phyloP scores from a whole-genome alignment of 805 yeast species.

The Starmerella vaccinii region DNA sequence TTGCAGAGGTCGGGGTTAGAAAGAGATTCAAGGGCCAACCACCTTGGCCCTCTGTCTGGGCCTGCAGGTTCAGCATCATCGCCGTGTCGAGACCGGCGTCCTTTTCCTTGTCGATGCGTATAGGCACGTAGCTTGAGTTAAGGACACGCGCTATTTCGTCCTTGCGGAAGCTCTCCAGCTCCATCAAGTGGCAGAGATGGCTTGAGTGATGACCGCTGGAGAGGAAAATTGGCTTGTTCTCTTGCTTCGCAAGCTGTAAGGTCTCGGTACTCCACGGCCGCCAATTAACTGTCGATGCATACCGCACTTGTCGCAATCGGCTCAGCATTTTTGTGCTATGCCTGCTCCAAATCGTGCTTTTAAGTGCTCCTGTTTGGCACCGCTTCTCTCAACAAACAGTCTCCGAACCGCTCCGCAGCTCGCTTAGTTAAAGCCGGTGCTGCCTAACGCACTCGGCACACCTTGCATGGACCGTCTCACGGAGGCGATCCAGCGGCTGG shows the following conservation, averaged over 20 bases:
- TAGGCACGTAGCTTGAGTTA: constrained; percentile 30
- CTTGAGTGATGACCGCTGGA: constrained; percentile 34
- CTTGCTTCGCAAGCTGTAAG: constrained; percentile 27
- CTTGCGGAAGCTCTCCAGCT: constrained; percentile 29
- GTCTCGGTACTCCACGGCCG: constrained; percentile 31
- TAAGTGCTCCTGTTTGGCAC: no score
- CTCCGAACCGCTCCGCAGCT: not conserved
- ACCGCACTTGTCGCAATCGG: not conserved
- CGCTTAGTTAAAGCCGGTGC: not conserved
- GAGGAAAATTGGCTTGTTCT: constrained; percentile 31
- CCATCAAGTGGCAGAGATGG: constrained; percentile 36
- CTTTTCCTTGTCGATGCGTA: constrained; percentile 33
- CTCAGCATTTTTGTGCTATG: not conserved
- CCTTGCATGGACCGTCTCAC: constrained; percentile 13
- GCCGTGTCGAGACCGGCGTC: constrained; percentile 36
- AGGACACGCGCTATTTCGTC: constrained; percentile 28
- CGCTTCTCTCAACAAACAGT: no score
- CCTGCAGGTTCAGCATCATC: constrained; percentile 33
- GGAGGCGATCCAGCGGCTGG: constrained; percentile 11
- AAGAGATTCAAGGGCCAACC: constrained; percentile 37
- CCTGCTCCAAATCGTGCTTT: not conserved
- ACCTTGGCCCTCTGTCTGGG: constrained; percentile 30
- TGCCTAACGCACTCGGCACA: not conserved
- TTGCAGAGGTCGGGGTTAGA: constrained; percentile 30
- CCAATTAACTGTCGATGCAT: constrained; percentile 24